These are phyloP conservation scores for Aspergillus caelatus DNA, from an alignment of 2,329 filamentous ascomycete species.

Conservation along the genomic window DNA sequence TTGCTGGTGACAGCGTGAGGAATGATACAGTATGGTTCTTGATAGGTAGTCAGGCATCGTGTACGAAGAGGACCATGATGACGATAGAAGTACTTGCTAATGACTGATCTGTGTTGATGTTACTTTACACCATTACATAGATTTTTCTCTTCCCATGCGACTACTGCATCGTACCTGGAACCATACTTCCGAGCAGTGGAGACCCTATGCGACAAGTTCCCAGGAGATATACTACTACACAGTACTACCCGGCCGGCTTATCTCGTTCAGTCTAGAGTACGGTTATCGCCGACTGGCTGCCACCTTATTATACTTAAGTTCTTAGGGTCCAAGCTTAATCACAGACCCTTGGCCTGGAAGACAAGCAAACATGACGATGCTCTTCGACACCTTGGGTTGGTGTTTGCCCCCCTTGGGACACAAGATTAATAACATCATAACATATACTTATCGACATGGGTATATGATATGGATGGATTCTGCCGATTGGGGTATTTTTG, in stretches of 20 bases:
- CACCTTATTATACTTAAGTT: not conserved
- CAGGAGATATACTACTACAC: not conserved
- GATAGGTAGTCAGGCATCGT: not conserved
- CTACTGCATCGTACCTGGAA: conserved; percentile 6
- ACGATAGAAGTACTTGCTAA: not conserved
- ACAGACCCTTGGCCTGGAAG: not conserved
- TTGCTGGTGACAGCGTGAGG: not conserved
- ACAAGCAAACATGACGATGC: not conserved
- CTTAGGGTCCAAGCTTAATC: not conserved
- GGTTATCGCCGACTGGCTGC: not conserved
- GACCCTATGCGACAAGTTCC: not conserved
- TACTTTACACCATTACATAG: not conserved
- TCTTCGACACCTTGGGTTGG: not conserved
- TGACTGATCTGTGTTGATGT: not conserved
- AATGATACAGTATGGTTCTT: not conserved
- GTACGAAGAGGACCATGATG: not conserved
- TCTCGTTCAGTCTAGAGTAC: not conserved
- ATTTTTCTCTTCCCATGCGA: conserved; percentile 6
- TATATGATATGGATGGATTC: not conserved
- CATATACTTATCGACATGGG: not conserved
- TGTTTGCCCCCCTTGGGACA: not conserved
- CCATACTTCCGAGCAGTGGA: not conserved
- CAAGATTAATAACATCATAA: conserved; percentile 1
- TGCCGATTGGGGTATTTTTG: not conserved
- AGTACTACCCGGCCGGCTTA: not conserved